These are phyloP conservation scores for Quercus ilex DNA, from an alignment of 306 rosid genomes.

Conservation along the genomic window DNA sequence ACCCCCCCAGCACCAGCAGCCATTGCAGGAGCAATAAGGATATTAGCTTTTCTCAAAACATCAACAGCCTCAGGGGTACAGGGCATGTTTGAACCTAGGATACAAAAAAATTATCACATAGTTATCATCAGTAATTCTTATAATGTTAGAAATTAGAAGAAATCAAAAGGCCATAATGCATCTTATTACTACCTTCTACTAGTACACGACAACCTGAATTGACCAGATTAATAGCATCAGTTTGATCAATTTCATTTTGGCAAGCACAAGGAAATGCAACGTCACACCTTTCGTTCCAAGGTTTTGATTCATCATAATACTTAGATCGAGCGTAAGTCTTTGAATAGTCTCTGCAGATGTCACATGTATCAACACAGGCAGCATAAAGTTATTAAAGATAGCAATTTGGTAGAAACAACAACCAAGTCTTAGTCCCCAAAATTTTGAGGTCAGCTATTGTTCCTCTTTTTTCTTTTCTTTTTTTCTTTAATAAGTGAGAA, in stretches of 20 bases:
- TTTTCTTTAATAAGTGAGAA: too few species aligned
- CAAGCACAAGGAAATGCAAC: conserved; percentile 96
- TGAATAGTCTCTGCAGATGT: conserved; percentile 77
- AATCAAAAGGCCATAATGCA: conserved; percentile 3
- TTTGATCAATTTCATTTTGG: conserved; percentile 89
- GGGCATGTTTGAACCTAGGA: conserved; percentile 92
- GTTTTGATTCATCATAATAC: conserved; percentile 94
- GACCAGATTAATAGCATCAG: conserved; percentile 86
- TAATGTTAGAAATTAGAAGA: conserved; percentile 6
- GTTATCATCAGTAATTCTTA: conserved; percentile 14
- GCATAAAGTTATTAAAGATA: conserved; percentile 15
- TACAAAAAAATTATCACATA: conserved; percentile 15
- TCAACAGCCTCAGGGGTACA: conserved; percentile 90
- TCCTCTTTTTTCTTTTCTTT: too few species aligned
- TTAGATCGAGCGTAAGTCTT: conserved; percentile 96
- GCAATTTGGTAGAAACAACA: conserved; percentile 4
- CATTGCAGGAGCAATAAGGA: conserved; percentile 93
- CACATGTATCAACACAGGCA: conserved; percentile 29
- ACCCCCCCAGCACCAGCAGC: conserved; percentile 99
- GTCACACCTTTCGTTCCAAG: conserved; percentile 94
- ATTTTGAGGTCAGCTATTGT: too few species aligned
- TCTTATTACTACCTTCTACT: conserved; percentile 72
- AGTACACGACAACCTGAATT: conserved; percentile 87
- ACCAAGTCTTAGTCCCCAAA: too few species aligned
- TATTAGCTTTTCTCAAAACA: conserved; percentile 82